Conservation (phyloP, 1,139 yeast genomes). For the Scheffersomyces illinoinensis region DNA sequence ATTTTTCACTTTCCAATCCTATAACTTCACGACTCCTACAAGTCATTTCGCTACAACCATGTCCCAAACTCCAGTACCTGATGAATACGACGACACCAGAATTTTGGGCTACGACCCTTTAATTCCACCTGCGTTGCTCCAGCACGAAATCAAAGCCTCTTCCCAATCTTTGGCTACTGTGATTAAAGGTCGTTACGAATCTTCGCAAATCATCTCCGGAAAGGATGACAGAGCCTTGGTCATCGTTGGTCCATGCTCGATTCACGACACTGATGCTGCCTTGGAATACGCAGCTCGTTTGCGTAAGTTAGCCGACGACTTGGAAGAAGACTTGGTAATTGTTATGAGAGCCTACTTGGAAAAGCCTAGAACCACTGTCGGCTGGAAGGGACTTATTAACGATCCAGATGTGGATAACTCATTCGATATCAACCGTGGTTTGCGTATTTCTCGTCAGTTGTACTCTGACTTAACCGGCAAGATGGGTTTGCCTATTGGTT, state of each 20-base stretch:
- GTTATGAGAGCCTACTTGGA: conserved; percentile 98
- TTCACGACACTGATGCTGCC: conserved; percentile 93
- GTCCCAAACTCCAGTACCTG: conserved; percentile 58
- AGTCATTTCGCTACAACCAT: conserved; percentile 13
- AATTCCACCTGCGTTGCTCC: conserved; percentile 83
- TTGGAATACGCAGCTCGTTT: conserved; percentile 79
- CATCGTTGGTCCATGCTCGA: conserved; percentile 93
- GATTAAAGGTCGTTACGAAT: conserved; percentile 71
- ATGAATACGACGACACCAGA: conserved; percentile 84
- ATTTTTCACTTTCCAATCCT: background rate
- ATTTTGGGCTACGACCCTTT: conserved; percentile 89
- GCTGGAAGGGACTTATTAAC: conserved; percentile 97
- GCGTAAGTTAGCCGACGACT: conserved; percentile 56
- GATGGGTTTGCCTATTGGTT: conserved; percentile 74
- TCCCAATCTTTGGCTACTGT: conserved; percentile 65
- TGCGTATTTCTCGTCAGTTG: conserved; percentile 83
- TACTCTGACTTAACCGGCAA: conserved; percentile 77
- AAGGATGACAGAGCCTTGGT: conserved; percentile 80
- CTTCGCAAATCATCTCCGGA: conserved; percentile 69
- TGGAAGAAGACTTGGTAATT: conserved; percentile 74
- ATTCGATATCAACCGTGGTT: conserved; percentile 92
- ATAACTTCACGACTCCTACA: background rate
- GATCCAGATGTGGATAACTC: conserved; percentile 96
- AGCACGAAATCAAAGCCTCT: conserved; percentile 74
- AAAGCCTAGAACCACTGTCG: conserved; percentile 98